Base-by-base conservation (phyloP, 345 rosid species). In the Hirschfeldia incana region DNA sequence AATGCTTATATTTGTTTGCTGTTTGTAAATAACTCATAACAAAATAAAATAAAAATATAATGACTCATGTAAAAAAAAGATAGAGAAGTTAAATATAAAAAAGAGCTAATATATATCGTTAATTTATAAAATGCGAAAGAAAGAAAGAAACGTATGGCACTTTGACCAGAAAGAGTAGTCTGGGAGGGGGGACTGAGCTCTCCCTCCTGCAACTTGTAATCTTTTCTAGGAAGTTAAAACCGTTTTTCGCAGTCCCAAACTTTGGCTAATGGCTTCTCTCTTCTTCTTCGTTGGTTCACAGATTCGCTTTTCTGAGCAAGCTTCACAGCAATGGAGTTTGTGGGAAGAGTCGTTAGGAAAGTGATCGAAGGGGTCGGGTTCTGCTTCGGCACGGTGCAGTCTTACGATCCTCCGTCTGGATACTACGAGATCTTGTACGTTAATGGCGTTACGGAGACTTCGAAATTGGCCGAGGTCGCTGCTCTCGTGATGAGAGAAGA, bases 371-470 rank as follows among this genome's bases (percentile, higher is more conserved):
- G 91, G 44, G 16, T 76, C 30, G 87, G 90, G 66, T 57, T 79
- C 51, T 80, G 61, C 73, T 76, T 86, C 0, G 96, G 94, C 3
- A 78, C 83, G 42, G 89, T 90, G 17, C 82, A 83, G 74, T 90
- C 97, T n/a, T 87, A 81, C 83, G 88, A 90, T 86, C 70, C 79
- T 86, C 70, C 79, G 4, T 63, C 91, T 36, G 90, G 89, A 9
- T 83, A 82, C 37, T 87, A 84, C 78, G 76, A 80, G 86, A 85
- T 90, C 89, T 81, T 81, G 37, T 90, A 88, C 78, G 89, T 83
- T 73, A 92, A 83, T 77, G 97, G 96, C 5, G 74, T 81, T 82
- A 80, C 86, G 55, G 96, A 94, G 90, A 86, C 86, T 83, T 83
- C 90, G 51, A 84, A 69, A 26, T 74, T 86, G 70, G 64, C 71